Evolutionary conservation across 768 basidiomycete genomes (phyloP).

Genomic region (Coprinellus aureogranulatus): DNA sequence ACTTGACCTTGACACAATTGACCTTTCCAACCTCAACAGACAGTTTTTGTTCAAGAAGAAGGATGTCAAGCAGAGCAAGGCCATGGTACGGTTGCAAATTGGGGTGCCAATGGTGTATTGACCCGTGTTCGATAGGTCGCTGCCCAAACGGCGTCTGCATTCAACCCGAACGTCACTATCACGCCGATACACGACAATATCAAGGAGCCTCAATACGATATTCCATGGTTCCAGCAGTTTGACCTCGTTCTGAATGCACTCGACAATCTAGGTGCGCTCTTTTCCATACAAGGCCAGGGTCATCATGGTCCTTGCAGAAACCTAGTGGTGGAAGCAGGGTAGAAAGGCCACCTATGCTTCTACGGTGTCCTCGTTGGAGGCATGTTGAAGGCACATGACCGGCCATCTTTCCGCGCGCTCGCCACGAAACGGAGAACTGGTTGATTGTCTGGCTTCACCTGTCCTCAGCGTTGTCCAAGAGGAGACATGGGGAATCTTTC

Average conservation of each 20-base stretch:
- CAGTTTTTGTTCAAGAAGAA: conserved; percentile 97
- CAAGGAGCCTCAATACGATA: conserved; percentile 86
- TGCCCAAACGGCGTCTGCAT: conserved; percentile 74
- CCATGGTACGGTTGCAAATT: conserved; percentile 53
- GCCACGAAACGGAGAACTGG: no score
- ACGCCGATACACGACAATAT: conserved; percentile 92
- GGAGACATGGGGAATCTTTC: no score
- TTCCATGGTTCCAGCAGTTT: conserved; percentile 87
- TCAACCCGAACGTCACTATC: conserved; percentile 87
- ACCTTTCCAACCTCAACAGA: conserved; percentile 94
- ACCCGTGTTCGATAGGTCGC: conserved; percentile 54
- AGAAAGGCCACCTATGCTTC: no score
- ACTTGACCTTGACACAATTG: conserved; percentile 96
- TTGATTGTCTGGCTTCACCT: no score
- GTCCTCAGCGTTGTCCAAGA: no score
- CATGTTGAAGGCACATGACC: no score
- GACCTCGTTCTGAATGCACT: conserved; percentile 93
- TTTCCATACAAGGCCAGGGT: no score
- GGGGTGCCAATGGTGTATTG: not conserved
- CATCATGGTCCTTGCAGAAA: no score
- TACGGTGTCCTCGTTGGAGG: no score
- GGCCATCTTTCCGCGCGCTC: no score
- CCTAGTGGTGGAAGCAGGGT: no score
- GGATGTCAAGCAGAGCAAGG: conserved; percentile 96
- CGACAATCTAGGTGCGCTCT: conserved; percentile 81